Evolutionary conservation across 345 rosid species (phyloP), one percentile per base, ranked within the genome.

Genomic region (Aegle marmelos): DNA sequence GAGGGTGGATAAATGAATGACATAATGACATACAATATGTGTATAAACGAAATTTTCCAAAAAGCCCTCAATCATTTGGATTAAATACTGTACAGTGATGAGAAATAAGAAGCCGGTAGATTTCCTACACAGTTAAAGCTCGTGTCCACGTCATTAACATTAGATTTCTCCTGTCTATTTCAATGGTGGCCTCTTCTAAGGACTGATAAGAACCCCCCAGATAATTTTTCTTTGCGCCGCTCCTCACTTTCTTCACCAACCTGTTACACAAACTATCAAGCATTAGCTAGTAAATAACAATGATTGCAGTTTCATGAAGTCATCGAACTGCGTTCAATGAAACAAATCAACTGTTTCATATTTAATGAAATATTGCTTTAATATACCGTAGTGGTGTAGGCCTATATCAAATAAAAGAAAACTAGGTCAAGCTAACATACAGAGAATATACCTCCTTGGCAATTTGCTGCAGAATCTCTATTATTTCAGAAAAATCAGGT

Each of bases 401-500:
- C 64, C 62, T 59, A 50, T n/a, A 59, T 9, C 27, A 53, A 48
- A 63, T 24, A 54, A 1, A 69, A 41, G 62, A 56, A 28, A n/a
- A 9, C n/a, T 45, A 14, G 48, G 63, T 30, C 24, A 30, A n/a
- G 60, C 31, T 34, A 9, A 61, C 14, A 27, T 24, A 67, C 16
- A 11, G 73, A 34, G 67, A 63, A 75, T 80, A 79, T 84, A 90
- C 99, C 90, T 93, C 99, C 83, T 91, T 92, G 0, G 88, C 88
- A 83, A 91, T 90, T 85, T 84, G 91, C 79, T 80, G 86, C 59
- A 96, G 88, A 79, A 85, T 86, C 77, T 81, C 91, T 60, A 82
- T 87, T 19, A 92, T 89, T 88, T 93, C 97, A 2, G 95, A 82
- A 71, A 96, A 96, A 80, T 94, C 97, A 9, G 99, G 99, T 85